These are phyloP conservation scores for Pseudogymnoascus sp. DNA, from an alignment of 2,329 filamentous ascomycete genomes.

Conservation along the genomic window DNA sequence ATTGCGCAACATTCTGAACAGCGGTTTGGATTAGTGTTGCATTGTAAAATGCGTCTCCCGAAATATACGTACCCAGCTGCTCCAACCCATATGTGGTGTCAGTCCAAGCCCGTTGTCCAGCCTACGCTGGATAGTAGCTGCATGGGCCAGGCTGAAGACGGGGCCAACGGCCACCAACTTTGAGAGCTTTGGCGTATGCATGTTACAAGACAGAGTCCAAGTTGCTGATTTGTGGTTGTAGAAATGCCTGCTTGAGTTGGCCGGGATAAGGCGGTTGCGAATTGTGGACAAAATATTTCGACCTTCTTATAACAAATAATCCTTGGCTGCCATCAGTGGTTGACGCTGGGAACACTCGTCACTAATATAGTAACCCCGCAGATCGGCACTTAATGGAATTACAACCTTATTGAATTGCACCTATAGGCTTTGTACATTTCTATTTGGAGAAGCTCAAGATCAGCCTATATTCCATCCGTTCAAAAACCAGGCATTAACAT, in stretches of 20 bases:
- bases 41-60: constrained; percentile 8
- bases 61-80: not conserved
- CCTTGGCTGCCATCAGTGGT: too few relatives aligned
- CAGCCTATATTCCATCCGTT: too few relatives aligned
- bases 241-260: not conserved
- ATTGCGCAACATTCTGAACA: constrained; percentile 38
- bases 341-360: too few relatives aligned
- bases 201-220: not conserved
- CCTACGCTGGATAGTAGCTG: constrained; percentile 8
- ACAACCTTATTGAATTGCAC: too few relatives aligned
- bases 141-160: not conserved
- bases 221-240: not conserved
- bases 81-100: constrained; percentile 22
- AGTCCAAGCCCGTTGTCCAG: constrained; percentile 20
- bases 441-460: too few relatives aligned
- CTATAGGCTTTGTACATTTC: too few relatives aligned
- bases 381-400: too few relatives aligned
- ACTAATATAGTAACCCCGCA: too few relatives aligned
- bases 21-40: constrained; percentile 45
- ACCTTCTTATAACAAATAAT: not conserved
- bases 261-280: not conserved
- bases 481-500: too few relatives aligned
- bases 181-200: not conserved
- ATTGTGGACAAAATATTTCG: not conserved
- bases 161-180: not conserved